Percentiles rank a stretch among this genome's conserved stretches.
Conservation (phyloP, 2,329 filamentous ascomycete species). For the Cladosporium sphaerospermum region DNA sequence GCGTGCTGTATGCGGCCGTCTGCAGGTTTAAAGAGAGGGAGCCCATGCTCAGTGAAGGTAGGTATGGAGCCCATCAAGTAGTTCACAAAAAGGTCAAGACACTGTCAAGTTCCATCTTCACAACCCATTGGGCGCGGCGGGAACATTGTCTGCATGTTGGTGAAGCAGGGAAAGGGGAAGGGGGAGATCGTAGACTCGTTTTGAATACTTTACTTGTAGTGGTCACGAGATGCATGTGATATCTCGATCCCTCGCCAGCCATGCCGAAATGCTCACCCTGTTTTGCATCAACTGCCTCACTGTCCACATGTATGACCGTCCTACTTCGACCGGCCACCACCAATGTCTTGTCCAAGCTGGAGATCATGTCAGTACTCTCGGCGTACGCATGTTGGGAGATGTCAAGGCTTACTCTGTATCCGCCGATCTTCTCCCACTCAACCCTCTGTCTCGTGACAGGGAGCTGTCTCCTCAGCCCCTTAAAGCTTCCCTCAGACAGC, state of each 20-base stretch:
- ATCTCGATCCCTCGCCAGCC: neutral
- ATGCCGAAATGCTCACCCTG: no score
- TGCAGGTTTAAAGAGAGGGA: no score
- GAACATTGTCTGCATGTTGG: no score
- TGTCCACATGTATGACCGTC: neutral
- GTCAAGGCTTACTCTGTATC: conserved; percentile 64
- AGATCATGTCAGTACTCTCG: neutral
- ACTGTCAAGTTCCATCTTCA: no score
- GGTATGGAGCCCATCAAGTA: no score
- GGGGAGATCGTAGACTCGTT: neutral
- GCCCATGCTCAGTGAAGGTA: no score
- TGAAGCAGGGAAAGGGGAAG: neutral
- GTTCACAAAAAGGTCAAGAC: no score
- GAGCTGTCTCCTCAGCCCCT: conserved; percentile 82
- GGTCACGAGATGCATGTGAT: neutral
- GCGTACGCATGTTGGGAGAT: neutral
- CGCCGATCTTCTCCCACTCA: conserved; percentile 97
- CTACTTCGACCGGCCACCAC: conserved; percentile 40
- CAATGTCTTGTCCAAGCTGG: conserved; percentile 47
- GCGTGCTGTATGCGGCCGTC: no score
- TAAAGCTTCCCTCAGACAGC: conserved; percentile 92
- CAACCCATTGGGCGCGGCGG: no score
- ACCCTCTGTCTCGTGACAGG: conserved; percentile 98
- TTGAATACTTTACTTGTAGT: neutral
- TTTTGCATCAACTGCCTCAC: neutral